Percentiles rank a stretch among this genome's conserved stretches.
Evolutionary conservation across 2,329 filamentous ascomycete species (phyloP).

Genomic region (Niveomyces coronatus): DNA sequence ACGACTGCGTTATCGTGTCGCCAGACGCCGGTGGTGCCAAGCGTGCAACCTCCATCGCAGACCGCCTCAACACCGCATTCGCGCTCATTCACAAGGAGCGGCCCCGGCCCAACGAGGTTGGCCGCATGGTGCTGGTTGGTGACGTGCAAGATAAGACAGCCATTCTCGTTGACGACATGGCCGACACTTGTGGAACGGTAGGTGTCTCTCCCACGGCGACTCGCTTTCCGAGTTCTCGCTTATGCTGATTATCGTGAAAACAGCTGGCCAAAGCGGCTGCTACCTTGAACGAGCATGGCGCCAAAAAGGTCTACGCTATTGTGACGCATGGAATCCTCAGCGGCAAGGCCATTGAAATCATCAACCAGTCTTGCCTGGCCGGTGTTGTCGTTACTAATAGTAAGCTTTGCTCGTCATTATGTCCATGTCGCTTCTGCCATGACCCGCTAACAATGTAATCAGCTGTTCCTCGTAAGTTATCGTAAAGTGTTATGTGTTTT

Average conservation of each 20-base stretch:
- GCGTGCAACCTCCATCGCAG: conserved; percentile 85
- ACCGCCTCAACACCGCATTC: conserved; percentile 81
- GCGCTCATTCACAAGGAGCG: conserved; percentile 96
- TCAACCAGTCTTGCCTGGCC: conserved; percentile 68
- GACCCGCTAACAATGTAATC: conserved; percentile 16
- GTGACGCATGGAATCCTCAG: conserved; percentile 91
- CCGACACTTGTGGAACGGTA: conserved; percentile 81
- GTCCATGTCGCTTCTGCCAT: background rate
- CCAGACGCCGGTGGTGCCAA: conserved; percentile 94
- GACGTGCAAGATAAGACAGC: conserved; percentile 85
- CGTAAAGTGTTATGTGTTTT: background rate
- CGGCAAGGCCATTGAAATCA: conserved; percentile 75
- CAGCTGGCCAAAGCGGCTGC: conserved; percentile 72
- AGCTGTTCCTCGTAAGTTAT: conserved; percentile 26
- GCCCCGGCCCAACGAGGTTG: conserved; percentile 74
- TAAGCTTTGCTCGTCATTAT: conserved; percentile 19
- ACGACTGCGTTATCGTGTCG: conserved; percentile 86
- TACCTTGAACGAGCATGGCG: conserved; percentile 78
- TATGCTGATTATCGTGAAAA: too few species aligned
- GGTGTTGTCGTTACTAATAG: conserved; percentile 85
- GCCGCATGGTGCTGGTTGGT: conserved; percentile 87
- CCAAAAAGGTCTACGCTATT: conserved; percentile 82
- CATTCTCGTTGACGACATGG: conserved; percentile 97
- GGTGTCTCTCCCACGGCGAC: conserved; percentile 9
- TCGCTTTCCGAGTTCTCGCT: too few species aligned